Conservation (phyloP, 2,329 filamentous ascomycete species). For the Mycosphaerella sp. region DNA sequence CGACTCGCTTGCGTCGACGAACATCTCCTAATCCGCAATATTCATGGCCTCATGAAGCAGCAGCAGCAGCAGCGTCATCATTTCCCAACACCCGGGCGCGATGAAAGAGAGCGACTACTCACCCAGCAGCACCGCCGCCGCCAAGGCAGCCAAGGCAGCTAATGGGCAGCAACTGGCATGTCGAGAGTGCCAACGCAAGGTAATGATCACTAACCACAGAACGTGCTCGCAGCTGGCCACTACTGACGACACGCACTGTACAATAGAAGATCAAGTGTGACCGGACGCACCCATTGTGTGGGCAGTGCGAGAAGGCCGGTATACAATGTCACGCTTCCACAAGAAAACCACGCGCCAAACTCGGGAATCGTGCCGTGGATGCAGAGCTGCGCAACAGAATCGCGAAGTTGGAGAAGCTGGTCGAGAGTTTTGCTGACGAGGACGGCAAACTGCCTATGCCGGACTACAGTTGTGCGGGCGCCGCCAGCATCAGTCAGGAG, state of each 20-base stretch:
- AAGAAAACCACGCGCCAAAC: conserved; percentile 21
- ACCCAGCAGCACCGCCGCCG: not conserved
- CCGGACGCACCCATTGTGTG: conserved; percentile 17
- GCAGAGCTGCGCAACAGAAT: conserved; percentile 21
- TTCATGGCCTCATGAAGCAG: no score
- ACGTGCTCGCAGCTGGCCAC: not conserved
- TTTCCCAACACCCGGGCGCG: no score
- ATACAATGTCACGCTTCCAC: conserved; percentile 16
- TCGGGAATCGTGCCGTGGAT: conserved; percentile 19
- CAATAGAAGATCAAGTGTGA: conserved; percentile 20
- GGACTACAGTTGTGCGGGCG: not conserved
- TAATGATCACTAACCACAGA: not conserved
- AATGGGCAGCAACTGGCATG: conserved; percentile 15
- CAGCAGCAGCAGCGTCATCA: no score
- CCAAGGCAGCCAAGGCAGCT: not conserved
- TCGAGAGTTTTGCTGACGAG: conserved; percentile 21
- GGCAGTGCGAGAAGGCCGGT: conserved; percentile 16
- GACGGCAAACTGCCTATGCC: conserved; percentile 11
- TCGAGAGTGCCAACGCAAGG: conserved; percentile 16
- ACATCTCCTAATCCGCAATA: no score
- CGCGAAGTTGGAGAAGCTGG: conserved; percentile 22
- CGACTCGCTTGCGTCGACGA: no score
- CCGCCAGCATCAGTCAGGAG: not conserved
- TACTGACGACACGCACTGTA: not conserved
- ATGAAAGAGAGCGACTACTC: not conserved